Conservation (phyloP, 1,139 yeast genomes). For the Saccharomyces uvarum region DNA sequence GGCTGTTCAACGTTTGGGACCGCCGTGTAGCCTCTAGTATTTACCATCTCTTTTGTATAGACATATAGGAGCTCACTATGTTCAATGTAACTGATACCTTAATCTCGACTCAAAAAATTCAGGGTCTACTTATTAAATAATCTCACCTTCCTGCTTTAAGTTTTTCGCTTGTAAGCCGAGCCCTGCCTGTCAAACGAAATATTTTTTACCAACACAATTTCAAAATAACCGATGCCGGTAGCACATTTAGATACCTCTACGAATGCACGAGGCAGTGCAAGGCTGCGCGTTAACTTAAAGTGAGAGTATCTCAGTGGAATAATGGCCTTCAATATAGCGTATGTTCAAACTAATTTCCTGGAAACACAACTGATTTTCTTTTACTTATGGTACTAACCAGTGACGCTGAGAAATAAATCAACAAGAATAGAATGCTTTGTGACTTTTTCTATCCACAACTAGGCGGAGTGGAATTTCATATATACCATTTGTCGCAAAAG, state of each 20-base stretch:
- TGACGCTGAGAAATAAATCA: background rate
- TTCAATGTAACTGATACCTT: background rate
- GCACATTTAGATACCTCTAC: background rate
- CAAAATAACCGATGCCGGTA: background rate
- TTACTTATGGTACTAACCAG: background rate
- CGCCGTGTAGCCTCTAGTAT: background rate
- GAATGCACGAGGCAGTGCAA: background rate
- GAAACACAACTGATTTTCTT: background rate
- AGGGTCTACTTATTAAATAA: background rate
- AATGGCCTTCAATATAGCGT: background rate
- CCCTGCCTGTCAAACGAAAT: background rate
- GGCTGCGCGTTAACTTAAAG: background rate
- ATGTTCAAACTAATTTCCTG: background rate
- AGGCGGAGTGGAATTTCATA: slow-evolving; percentile 96
- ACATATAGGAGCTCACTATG: background rate
- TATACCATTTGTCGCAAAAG: slow-evolving; percentile 73
- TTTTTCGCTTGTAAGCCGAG: background rate
- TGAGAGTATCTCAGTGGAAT: background rate
- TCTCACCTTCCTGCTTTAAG: background rate
- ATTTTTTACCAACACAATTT: background rate
- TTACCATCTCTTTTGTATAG: background rate
- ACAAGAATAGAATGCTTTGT: slow-evolving; percentile 62
- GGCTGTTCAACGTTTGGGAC: background rate
- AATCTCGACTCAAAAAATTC: background rate
- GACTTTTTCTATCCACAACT: slow-evolving; percentile 98